Conservation (phyloP, 2,329 filamentous ascomycete genomes). For the Alternaria consortialis region DNA sequence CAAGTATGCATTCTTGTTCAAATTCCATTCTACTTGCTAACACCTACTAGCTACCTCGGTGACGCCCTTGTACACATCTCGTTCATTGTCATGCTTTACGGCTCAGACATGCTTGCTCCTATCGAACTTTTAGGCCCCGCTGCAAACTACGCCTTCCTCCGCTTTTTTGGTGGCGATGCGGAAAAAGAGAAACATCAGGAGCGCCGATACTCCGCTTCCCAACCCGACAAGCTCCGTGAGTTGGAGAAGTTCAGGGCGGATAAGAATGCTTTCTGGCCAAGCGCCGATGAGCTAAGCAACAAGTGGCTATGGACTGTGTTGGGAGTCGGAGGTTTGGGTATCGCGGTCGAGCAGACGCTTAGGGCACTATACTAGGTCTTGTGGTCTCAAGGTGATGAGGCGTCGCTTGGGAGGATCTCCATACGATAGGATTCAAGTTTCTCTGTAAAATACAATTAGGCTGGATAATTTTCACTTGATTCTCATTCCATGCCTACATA, state of each 20-base stretch:
- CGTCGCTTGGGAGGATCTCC: background rate
- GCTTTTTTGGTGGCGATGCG: constrained; percentile 65
- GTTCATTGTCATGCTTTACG: constrained; percentile 66
- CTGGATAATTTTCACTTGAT: background rate
- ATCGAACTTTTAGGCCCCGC: constrained; percentile 64
- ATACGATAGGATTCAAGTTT: background rate
- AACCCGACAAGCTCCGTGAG: constrained; percentile 62
- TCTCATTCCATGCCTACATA: background rate
- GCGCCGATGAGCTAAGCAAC: constrained; percentile 59
- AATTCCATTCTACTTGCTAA: constrained; percentile 4
- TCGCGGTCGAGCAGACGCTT: constrained; percentile 57
- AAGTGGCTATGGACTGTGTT: constrained; percentile 66
- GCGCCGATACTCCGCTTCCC: constrained; percentile 61
- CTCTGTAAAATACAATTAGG: background rate
- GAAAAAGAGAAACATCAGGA: constrained; percentile 63
- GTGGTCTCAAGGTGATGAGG: background rate
- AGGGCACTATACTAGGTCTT: constrained; percentile 40
- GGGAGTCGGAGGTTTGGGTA: constrained; percentile 60
- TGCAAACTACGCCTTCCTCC: constrained; percentile 67
- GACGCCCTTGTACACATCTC: constrained; percentile 67
- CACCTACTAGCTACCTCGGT: constrained; percentile 64
- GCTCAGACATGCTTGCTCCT: constrained; percentile 64
- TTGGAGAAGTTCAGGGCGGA: constrained; percentile 61
- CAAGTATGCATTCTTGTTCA: constrained; percentile 58
- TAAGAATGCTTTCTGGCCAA: constrained; percentile 70